Percentiles rank a stretch among this genome's conserved stretches.
Evolutionary conservation across 2,329 filamentous ascomycete genomes (phyloP).

Genomic region (Pseudogymnoascus sp.): DNA sequence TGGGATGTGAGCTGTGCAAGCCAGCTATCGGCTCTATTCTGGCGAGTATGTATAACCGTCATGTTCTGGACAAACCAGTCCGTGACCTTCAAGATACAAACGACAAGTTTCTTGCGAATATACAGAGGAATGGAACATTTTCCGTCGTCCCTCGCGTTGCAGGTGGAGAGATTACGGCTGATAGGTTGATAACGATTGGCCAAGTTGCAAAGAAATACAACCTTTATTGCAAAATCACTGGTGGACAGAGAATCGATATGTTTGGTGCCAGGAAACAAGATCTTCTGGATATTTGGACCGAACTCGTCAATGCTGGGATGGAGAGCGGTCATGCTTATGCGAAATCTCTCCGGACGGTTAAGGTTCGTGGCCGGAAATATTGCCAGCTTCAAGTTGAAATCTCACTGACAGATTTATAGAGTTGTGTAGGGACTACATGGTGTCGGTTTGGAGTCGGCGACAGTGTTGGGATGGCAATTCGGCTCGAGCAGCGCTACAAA

Average conservation of each 20-base stretch:
- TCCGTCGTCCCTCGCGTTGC: constrained; percentile 77
- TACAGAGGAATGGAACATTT: constrained; percentile 85
- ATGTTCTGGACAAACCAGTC: constrained; percentile 62
- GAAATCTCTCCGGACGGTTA: constrained; percentile 80
- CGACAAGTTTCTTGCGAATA: constrained; percentile 79
- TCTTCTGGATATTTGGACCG: constrained; percentile 70
- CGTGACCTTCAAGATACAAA: constrained; percentile 85
- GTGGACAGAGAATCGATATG: constrained; percentile 85
- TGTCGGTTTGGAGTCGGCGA: constrained; percentile 83
- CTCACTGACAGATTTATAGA: constrained; percentile 30
- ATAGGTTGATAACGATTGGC: constrained; percentile 75
- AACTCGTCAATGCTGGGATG: constrained; percentile 74
- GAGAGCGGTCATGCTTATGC: constrained; percentile 88
- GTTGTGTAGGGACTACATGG: constrained; percentile 85
- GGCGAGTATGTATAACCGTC: constrained; percentile 72
- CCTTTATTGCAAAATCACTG: constrained; percentile 86
- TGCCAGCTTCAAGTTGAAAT: not conserved
- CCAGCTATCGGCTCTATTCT: constrained; percentile 74
- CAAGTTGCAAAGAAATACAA: constrained; percentile 75
- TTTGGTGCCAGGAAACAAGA: constrained; percentile 87
- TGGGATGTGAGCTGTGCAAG: constrained; percentile 82
- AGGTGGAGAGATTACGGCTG: constrained; percentile 78
- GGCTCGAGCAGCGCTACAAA: constrained; percentile 85
- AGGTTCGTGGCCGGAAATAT: constrained; percentile 30
- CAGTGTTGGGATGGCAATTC: constrained; percentile 82